Evolutionary conservation across 2,329 filamentous ascomycete species (phyloP), one percentile per base, ranked within the genome.

Genomic region (Laburnicola sp.): DNA sequence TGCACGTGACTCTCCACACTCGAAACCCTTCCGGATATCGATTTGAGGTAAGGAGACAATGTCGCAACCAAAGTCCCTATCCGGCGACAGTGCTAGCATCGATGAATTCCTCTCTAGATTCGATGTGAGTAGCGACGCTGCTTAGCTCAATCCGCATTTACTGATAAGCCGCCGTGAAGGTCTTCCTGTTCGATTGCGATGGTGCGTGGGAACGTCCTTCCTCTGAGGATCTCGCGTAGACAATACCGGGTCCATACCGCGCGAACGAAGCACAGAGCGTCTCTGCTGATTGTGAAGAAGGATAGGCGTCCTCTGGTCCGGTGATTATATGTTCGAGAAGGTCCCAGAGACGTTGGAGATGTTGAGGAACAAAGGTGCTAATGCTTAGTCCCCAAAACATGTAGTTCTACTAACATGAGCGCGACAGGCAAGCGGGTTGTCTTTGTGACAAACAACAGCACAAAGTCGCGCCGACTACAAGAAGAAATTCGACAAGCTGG

Each of bases 391-490:
- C 11, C 21, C 6, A 6, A 4, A 2, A 26, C 10, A 2, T 34
- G 11, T 4, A 21, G 8, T 3, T 5, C 23, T 2, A 31, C 34
- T 45, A 30, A 45, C 3, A 9, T 38, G 16, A 5, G 34, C 26
- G 11, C 25, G 23, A 22, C 26, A 94, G 92, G 90, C 69, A 99
- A 99, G 75, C 87, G 87, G 70, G 82, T 94, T 30, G 86, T 99
- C 48, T 99, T 99, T 70, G 94, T 99, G 45, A 99, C 94, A 35
- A 99, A 99, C 78, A 99, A 99, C 78, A 97, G 91, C 68, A 97
- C 94, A 50, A 99, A 99, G 73, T 96, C 93, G 8, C 88, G 79
- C 83, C 43, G 91, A 97, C 71, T 99, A 99, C 76, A 87, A 88
- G 72, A 91, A 93, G 78, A 99, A 97, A 70, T 86, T 99, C 53